These are phyloP conservation scores for Colletotrichum spinosum DNA, from an alignment of 2,329 filamentous ascomycete genomes.

Conservation along the genomic window DNA sequence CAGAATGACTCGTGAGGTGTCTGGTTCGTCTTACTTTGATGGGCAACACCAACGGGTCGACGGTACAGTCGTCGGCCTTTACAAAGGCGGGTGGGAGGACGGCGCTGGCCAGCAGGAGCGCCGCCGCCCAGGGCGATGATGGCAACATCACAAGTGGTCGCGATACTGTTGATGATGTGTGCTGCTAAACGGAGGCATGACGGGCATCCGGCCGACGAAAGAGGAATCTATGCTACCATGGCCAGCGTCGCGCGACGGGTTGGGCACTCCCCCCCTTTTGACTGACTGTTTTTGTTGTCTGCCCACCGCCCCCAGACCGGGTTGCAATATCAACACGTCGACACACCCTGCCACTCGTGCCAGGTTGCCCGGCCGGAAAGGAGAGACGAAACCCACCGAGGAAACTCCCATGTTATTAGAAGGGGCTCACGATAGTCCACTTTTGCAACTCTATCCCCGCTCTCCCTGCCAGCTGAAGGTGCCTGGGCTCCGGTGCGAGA, in stretches of 20 bases:
- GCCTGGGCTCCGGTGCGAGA: not conserved
- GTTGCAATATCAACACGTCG: slow-evolving; percentile 27
- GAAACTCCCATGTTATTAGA: slow-evolving; percentile 27
- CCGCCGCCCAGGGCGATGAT: slow-evolving; percentile 27
- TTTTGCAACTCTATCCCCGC: slow-evolving; percentile 32
- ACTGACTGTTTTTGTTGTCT: not conserved
- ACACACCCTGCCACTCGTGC: slow-evolving; percentile 25
- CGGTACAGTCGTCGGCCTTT: slow-evolving; percentile 30
- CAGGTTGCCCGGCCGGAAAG: slow-evolving; percentile 19
- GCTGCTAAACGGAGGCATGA: slow-evolving; percentile 29
- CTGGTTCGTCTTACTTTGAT: slow-evolving; percentile 30
- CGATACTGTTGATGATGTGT: slow-evolving; percentile 8
- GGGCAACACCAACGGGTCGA: slow-evolving; percentile 32
- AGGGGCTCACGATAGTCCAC: slow-evolving; percentile 35
- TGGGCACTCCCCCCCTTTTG: slow-evolving; percentile 31
- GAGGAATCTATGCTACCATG: not conserved
- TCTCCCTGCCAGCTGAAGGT: not conserved
- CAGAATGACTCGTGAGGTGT: slow-evolving; percentile 14
- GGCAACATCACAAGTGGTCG: slow-evolving; percentile 31
- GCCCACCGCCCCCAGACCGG: slow-evolving; percentile 15
- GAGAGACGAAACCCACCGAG: slow-evolving; percentile 29
- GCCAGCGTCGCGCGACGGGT: slow-evolving; percentile 14
- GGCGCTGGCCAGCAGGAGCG: slow-evolving; percentile 36
- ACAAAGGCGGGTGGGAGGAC: slow-evolving; percentile 12
- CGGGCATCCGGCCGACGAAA: slow-evolving; percentile 17